These are phyloP conservation scores for Kitagawia praeruptora DNA, from an alignment of 129 eudicot species.

Conservation along the genomic window DNA sequence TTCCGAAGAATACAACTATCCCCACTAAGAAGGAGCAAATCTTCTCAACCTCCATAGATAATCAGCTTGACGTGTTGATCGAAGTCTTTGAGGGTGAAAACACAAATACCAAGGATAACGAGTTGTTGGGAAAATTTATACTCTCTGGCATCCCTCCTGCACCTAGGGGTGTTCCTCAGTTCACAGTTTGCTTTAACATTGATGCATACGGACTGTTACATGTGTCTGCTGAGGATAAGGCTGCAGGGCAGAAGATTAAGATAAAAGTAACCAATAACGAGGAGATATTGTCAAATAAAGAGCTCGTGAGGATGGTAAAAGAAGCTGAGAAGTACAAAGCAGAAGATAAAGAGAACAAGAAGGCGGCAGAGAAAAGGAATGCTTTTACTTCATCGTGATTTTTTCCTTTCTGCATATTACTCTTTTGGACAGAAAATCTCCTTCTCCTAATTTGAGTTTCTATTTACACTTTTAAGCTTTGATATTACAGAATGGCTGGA, in stretches of 20 bases:
- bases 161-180: conserved; percentile 24
- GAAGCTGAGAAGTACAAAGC: conserved; percentile 46
- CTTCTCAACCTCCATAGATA: conserved; percentile 34
- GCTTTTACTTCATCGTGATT: background rate
- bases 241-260: conserved; percentile 47
- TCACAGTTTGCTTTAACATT: conserved; percentile 37
- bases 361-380: conserved; percentile 34
- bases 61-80: conserved; percentile 34
- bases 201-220: conserved; percentile 47
- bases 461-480: background rate
- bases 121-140: conserved; percentile 37
- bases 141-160: conserved; percentile 27
- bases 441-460: no score
- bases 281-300: conserved; percentile 39
- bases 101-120: conserved; percentile 27
- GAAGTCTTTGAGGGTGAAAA: conserved; percentile 44
- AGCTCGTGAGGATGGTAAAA: conserved; percentile 41
- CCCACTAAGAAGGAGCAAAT: conserved; percentile 35
- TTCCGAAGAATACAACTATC: conserved; percentile 40
- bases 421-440: background rate
- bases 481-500: conserved; percentile 14
- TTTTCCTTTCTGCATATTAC: background rate
- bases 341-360: conserved; percentile 38
- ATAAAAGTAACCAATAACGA: conserved; percentile 43
- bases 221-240: conserved; percentile 55